These are phyloP conservation scores for Phytophthora idaei DNA, from an alignment of 352 stramenopile species.

Conservation along the genomic window DNA sequence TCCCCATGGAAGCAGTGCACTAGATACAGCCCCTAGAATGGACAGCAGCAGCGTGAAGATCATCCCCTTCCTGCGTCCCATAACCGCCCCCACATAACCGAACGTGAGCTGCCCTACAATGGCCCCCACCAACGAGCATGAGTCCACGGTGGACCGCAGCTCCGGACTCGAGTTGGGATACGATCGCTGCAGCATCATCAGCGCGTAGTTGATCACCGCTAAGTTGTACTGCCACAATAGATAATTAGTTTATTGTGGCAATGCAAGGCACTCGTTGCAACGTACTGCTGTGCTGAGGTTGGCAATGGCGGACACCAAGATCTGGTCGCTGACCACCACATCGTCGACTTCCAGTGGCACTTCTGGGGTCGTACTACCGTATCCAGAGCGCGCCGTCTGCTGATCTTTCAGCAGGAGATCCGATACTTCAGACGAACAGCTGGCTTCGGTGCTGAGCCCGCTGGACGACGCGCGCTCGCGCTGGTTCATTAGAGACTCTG, in stretches of 20 bases:
- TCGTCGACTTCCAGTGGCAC: constrained; percentile 3
- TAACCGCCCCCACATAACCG: constrained; percentile 73
- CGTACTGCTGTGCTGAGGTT: constrained; percentile 83
- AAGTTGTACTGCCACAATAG: constrained; percentile 67
- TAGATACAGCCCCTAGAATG: constrained; percentile 60
- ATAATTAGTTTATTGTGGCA: neutral
- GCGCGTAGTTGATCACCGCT: constrained; percentile 73
- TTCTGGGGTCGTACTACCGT: constrained; percentile 30
- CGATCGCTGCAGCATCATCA: constrained; percentile 61
- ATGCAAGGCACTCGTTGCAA: constrained; percentile 3
- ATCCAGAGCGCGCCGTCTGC: constrained; percentile 8
- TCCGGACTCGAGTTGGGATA: constrained; percentile 58
- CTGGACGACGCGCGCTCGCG: constrained; percentile 21
- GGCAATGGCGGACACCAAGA: constrained; percentile 75
- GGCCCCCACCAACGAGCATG: constrained; percentile 77
- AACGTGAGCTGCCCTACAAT: constrained; percentile 83
- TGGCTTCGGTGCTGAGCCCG: constrained; percentile 17
- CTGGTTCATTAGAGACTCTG: constrained; percentile 17
- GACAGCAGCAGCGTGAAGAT: constrained; percentile 78
- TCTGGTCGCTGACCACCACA: constrained; percentile 43
- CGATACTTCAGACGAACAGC: constrained; percentile 26
- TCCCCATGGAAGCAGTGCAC: constrained; percentile 66
- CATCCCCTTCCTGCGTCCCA: constrained; percentile 76
- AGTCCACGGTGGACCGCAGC: constrained; percentile 67
- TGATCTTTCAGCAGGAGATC: constrained; percentile 28